Conservation (phyloP, 768 basidiomycete genomes). For the Lactarius deliciosus region DNA sequence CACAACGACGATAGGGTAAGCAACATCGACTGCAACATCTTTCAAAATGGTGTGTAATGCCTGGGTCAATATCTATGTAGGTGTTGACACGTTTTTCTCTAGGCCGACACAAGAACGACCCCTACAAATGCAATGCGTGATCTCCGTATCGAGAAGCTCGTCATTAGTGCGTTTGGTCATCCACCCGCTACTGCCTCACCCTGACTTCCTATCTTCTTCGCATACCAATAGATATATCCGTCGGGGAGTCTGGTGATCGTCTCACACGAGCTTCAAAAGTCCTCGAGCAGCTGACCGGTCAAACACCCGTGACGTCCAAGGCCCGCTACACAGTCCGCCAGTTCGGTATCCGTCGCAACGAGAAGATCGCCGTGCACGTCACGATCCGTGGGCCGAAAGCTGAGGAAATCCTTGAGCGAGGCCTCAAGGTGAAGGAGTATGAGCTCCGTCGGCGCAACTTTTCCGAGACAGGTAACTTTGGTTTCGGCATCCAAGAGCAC, state of each 20-base stretch:
- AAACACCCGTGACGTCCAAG: constrained; percentile 99
- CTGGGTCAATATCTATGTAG: neutral
- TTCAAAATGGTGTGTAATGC: neutral
- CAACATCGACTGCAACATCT: neutral
- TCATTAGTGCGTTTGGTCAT: constrained; percentile 81
- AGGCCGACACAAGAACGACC: constrained; percentile 88
- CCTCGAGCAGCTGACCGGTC: constrained; percentile 97
- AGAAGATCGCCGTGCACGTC: constrained; percentile 98
- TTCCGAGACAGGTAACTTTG: constrained; percentile 98
- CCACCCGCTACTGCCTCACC: constrained; percentile 10
- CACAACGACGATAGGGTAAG: neutral
- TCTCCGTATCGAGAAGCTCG: constrained; percentile 97
- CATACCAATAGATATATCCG: constrained; percentile 82
- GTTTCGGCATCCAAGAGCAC: constrained; percentile 98
- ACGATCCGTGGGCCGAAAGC: constrained; percentile 99
- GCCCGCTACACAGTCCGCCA: constrained; percentile 99
- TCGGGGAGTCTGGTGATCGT: constrained; percentile 99
- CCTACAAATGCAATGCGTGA: constrained; percentile 97
- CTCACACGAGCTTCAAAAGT: constrained; percentile 99
- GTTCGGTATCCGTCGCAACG: constrained; percentile 99
- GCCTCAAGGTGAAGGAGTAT: constrained; percentile 99
- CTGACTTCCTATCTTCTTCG: constrained; percentile 16
- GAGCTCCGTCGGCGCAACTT: constrained; percentile 97
- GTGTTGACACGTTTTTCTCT: neutral
- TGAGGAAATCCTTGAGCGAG: constrained; percentile 98